Base-by-base conservation (phyloP, 768 basidiomycete genomes). In the Xanthoconium purpureum region DNA sequence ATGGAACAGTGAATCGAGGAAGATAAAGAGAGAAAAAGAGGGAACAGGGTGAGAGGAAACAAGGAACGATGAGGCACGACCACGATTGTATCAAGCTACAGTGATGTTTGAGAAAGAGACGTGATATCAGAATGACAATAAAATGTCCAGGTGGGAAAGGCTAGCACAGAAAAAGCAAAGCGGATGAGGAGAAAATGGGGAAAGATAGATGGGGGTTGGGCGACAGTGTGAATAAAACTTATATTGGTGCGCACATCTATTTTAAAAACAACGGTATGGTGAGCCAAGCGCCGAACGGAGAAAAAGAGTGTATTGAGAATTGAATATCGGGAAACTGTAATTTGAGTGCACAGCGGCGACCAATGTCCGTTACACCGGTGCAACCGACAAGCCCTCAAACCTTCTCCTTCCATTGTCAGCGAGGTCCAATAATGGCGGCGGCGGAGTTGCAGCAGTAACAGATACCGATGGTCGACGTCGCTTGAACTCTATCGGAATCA, bases 391-490 rank as follows among this genome's bases (percentile, higher is more conserved):
- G 36, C 42, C 52, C 33, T 65, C 53, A 12, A 39, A 65, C 49
- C 57, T 37, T 57, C 18, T 38, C 52, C 42, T 42, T 42, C 18
- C 55, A 35, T 61, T 52, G 40, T 63, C 58, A 15, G 66, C 58
- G 38, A 58, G 56, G 50, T 66, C 65, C 57, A 60, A 60, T 29
- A 55, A 29, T 8, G 63, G 56, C 18, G 37, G 56, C 33, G 60
- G 57, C 15, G 69, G 69, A 20, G 71, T 65, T n/a, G 64, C 54
- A 28, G 63, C 59, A 17, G 57, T 57, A 33, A 68, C 55, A 42
- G 69, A 73, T 3, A 71, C 60, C 50, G 73, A 73, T 28, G 72
- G 69, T 43, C 69, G 62, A 45, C 73, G 67, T 45, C 72, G 71
- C 59, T 71, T 72, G 57, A 75, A 60, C 49, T 72, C 72, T 59